These are phyloP conservation scores for Serpula lacrymans DNA, from an alignment of 768 basidiomycete genomes.

Conservation along the genomic window DNA sequence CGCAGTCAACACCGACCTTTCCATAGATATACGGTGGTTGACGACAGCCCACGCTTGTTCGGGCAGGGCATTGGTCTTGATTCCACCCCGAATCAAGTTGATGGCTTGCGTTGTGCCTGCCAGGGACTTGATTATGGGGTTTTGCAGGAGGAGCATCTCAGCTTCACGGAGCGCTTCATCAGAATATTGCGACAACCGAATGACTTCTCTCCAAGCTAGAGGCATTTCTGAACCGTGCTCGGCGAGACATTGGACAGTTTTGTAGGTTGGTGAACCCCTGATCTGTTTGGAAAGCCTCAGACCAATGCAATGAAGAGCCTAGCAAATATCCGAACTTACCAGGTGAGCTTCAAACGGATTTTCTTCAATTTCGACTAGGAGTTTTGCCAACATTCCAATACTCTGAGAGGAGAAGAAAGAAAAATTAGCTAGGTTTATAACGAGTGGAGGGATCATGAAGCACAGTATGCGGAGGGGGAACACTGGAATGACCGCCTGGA, in stretches of 20 bases:
- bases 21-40: constrained; percentile 67
- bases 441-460: too few species aligned
- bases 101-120: constrained; percentile 68
- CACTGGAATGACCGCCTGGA: constrained; percentile 75
- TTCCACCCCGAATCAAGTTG: constrained; percentile 62
- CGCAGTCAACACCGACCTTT: constrained; percentile 45
- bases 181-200: constrained; percentile 30
- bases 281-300: constrained; percentile 25
- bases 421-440: too few species aligned
- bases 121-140: constrained; percentile 33
- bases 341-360: constrained; percentile 51
- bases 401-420: too few species aligned
- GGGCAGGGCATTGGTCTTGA: constrained; percentile 78
- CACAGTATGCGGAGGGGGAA: constrained; percentile 75
- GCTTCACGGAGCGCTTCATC: constrained; percentile 8
- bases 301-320: constrained; percentile 18
- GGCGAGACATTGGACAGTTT: constrained; percentile 58
- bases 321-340: constrained; percentile 24
- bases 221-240: constrained; percentile 54
- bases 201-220: constrained; percentile 36
- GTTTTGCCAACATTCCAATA: too few species aligned
- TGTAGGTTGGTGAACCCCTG: constrained; percentile 51
- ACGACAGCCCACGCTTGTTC: constrained; percentile 67
- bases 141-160: constrained; percentile 1
- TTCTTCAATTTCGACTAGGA: too few species aligned